Evolutionary conservation across 2,329 filamentous ascomycete genomes (phyloP).

Genomic region (Penicillium glabrum): DNA sequence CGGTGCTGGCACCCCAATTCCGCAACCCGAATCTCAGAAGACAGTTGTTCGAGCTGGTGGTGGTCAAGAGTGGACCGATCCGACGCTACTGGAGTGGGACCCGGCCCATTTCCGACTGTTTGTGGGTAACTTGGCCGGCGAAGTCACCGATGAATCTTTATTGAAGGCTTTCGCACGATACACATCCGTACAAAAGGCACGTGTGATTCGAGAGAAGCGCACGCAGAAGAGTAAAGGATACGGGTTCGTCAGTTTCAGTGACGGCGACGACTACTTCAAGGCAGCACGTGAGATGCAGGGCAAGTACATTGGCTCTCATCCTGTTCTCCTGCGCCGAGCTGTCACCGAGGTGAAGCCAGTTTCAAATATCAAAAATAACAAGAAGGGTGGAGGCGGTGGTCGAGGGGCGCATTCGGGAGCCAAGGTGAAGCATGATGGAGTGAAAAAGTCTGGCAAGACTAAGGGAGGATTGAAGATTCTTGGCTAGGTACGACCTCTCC

Average conservation of each 20-base stretch:
- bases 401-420: constrained; percentile 37
- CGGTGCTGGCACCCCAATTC: constrained; percentile 40
- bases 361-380: constrained; percentile 51
- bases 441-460: constrained; percentile 48
- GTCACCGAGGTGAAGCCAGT: constrained; percentile 87
- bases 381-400: constrained; percentile 34
- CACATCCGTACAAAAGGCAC: constrained; percentile 83
- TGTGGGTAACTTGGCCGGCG: constrained; percentile 93
- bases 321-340: constrained; percentile 80
- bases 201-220: constrained; percentile 91
- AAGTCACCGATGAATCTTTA: constrained; percentile 94
- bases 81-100: constrained; percentile 90
- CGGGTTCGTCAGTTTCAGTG: constrained; percentile 93
- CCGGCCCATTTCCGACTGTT: constrained; percentile 92
- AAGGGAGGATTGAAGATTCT: constrained; percentile 47
- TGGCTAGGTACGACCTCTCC: constrained; percentile 31
- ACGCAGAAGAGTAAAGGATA: constrained; percentile 96
- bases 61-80: constrained; percentile 89
- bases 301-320: constrained; percentile 98
- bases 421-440: constrained; percentile 45
- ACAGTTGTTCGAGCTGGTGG: constrained; percentile 88
- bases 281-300: constrained; percentile 98
- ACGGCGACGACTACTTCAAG: constrained; percentile 94
- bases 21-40: constrained; percentile 59
- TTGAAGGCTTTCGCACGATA: constrained; percentile 92